Conservation (phyloP, 306 rosid species). For the Bauhinia variegata region DNA sequence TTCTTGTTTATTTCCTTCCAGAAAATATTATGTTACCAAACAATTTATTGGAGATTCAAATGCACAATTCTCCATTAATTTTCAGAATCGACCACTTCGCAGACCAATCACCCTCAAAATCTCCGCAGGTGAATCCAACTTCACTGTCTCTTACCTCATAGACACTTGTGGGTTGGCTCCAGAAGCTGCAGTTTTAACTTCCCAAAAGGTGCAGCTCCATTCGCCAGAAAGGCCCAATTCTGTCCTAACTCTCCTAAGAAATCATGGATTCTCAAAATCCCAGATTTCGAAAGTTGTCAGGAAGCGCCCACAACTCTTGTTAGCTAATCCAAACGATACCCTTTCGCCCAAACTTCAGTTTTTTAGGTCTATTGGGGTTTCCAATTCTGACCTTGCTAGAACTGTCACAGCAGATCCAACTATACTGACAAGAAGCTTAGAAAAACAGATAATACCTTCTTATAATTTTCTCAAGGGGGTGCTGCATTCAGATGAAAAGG, state of each 20-base stretch:
- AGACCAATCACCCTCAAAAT: not conserved
- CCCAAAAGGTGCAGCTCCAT: constrained; percentile 31
- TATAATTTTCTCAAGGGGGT: constrained; percentile 37
- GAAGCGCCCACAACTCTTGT: constrained; percentile 34
- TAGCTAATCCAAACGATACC: constrained; percentile 21
- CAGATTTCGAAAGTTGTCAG: constrained; percentile 34
- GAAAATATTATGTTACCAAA: not conserved
- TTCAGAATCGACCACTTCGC: not conserved
- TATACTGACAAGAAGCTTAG: constrained; percentile 35
- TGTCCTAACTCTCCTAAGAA: constrained; percentile 30
- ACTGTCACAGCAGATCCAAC: constrained; percentile 34
- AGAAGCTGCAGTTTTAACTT: constrained; percentile 21
- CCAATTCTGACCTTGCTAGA: constrained; percentile 32
- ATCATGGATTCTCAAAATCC: constrained; percentile 26
- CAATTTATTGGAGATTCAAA: constrained; percentile 18
- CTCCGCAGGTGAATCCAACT: not conserved
- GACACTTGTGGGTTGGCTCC: constrained; percentile 32
- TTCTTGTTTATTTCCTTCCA: not conserved
- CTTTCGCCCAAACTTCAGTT: constrained; percentile 33
- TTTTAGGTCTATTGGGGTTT: constrained; percentile 30
- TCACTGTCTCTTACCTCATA: constrained; percentile 34
- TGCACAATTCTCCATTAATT: not conserved
- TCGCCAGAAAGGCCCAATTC: constrained; percentile 26
- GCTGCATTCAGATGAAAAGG: constrained; percentile 20
- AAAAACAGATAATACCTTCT: constrained; percentile 38